phyloP scores from a whole-genome alignment of 495 filamentous ascomycete species.

The Thozetella sp. region DNA sequence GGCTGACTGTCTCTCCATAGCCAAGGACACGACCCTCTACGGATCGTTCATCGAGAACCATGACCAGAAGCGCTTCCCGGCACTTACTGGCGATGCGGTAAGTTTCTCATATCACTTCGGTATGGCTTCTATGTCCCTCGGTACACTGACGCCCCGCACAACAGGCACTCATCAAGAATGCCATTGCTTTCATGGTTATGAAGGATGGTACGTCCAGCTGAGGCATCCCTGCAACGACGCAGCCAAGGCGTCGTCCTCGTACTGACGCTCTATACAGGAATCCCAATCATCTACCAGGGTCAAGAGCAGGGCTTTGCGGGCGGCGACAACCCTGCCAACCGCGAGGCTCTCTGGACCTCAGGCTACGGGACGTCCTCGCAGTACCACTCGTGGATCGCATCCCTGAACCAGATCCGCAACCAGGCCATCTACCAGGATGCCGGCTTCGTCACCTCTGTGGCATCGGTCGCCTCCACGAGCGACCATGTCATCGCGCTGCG shows the following conservation, averaged over 20 bases:
- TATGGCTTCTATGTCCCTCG: conserved; percentile 1
- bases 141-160: not conserved
- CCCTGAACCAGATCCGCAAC: conserved; percentile 57
- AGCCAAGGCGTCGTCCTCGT: conserved; percentile 33
- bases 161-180: conserved; percentile 61
- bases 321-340: conserved; percentile 60
- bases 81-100: conserved; percentile 50
- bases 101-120: conserved; percentile 4
- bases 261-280: conserved; percentile 17
- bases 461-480: conserved; percentile 58
- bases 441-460: conserved; percentile 54
- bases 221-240: conserved; percentile 30
- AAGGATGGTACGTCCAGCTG: conserved; percentile 40
- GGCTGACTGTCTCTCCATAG: conserved; percentile 21
- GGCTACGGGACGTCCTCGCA: conserved; percentile 58
- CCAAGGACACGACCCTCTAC: conserved; percentile 63
- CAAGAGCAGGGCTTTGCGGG: conserved; percentile 75
- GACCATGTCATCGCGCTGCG: conserved; percentile 60
- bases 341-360: conserved; percentile 76
- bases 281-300: conserved; percentile 51
- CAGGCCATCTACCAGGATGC: conserved; percentile 48
- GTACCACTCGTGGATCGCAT: conserved; percentile 62
- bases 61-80: conserved; percentile 70
- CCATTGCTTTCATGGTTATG: conserved; percentile 71
- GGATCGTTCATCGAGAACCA: conserved; percentile 84